Conservation (phyloP, 176 grass and related monocot species). For the Zizania latifolia region DNA sequence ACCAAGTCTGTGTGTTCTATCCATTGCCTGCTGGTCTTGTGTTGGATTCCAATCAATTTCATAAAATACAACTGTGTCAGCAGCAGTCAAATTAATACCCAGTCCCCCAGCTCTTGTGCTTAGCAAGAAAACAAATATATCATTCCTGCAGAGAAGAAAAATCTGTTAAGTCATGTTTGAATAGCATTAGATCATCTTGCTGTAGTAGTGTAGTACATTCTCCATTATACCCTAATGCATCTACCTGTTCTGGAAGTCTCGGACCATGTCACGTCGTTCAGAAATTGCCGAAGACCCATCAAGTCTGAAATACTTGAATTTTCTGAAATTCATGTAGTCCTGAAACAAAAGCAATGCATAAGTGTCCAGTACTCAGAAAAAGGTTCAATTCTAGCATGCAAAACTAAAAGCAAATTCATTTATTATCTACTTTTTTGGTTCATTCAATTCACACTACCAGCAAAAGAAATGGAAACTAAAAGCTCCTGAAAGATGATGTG, state of each 20-base stretch:
- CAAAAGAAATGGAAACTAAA: conserved; percentile 6
- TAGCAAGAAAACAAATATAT: conserved; percentile 99
- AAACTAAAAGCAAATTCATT: neutral
- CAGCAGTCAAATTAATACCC: conserved; percentile 98
- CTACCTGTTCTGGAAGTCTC: conserved; percentile 86
- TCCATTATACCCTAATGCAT: neutral
- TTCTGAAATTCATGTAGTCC: conserved; percentile 99
- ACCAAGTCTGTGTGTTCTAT: conserved; percentile 95
- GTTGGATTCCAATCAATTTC: conserved; percentile 99
- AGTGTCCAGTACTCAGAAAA: neutral
- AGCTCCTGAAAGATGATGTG: neutral
- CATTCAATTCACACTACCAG: neutral
- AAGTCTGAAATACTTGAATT: conserved; percentile 96
- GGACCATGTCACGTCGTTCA: conserved; percentile 98
- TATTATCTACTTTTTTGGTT: neutral
- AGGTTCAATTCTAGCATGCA: neutral
- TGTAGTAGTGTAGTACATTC: neutral
- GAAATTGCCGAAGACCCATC: conserved; percentile 93
- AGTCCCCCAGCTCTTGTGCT: conserved; percentile 98
- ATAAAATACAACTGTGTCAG: conserved; percentile 99
- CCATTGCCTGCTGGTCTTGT: conserved; percentile 98
- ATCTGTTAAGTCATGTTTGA: neutral
- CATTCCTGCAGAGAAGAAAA: conserved; percentile 68
- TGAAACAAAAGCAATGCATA: conserved; percentile 40
- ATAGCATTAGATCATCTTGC: conserved; percentile 10